Evolutionary conservation across 345 rosid genomes (phyloP), one percentile per base, ranked within the genome.

Genomic region (Eucalyptus lansdowneana): DNA sequence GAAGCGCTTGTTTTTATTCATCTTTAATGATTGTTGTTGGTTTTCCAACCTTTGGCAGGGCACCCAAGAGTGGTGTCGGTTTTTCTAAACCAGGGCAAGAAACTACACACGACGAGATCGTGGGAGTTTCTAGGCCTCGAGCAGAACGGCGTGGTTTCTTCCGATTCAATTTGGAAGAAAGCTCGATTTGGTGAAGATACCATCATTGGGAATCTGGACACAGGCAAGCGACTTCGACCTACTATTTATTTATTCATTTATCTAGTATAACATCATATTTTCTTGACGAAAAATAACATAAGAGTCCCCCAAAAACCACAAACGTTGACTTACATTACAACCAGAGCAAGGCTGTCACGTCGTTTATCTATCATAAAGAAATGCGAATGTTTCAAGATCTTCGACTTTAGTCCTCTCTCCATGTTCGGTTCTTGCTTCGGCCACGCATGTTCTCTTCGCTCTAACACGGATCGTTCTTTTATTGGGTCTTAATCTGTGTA

Each of bases 31-130:
- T 22, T 13, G 12, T 51, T 24, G 62, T n/a, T 56, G 31, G 54
- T 87, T 49, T 67, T 67, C 21, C 27, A 14, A 6, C 24, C 86
- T 89, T 27, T 49, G 53, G 88, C 90, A 97, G 99, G 90, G 90
- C 96, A 97, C 90, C 98, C 99, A 7, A 92, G 92, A 15, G 99
- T 96, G 56, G 94, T 95, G 54, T 97, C 99, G 27, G 94, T 97
- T 31, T 97, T 96, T 93, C 88, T 89, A 92, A 96, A 95, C 95
- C 88, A 90, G 91, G 98, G 92, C 42, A 95, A 91, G 88, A 94
- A 96, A 87, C 91, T 97, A n/a, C 98, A 97, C 93, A 97, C 99
- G 14, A 97, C 98, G 37, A 95, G 96, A 62, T 97, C 99, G 72
- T 97, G 99, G 99, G 96, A 96, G n/a, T 97, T 96, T 89, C 91